Percentiles rank a stretch among this genome's conserved stretches.
Evolutionary conservation across 805 yeast species (phyloP).

Genomic region (Barnettozyma sp.): DNA sequence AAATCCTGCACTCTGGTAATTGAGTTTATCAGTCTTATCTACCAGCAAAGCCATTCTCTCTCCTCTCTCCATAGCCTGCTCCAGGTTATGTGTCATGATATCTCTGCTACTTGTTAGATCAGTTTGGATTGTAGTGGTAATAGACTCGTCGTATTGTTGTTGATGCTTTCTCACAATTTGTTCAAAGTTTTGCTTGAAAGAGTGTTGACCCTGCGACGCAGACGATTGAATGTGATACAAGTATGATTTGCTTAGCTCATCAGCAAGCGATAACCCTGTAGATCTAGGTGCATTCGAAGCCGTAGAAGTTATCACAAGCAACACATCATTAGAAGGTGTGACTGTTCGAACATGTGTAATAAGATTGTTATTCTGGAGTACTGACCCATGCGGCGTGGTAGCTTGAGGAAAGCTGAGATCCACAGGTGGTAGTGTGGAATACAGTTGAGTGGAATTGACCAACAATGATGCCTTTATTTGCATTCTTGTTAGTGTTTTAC

Average conservation of each 20-base stretch:
- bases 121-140: not conserved
- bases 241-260: not conserved
- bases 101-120: conserved; percentile 9
- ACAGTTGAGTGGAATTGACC: not conserved
- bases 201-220: not conserved
- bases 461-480: not conserved
- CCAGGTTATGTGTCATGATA: conserved; percentile 55
- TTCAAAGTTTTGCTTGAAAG: not conserved
- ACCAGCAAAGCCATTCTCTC: conserved; percentile 50
- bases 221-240: not conserved
- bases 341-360: conserved; percentile 1
- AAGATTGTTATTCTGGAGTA: not conserved
- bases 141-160: not conserved
- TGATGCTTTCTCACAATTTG: conserved; percentile 1
- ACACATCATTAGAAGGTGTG: conserved; percentile 2
- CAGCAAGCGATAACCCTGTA: not conserved
- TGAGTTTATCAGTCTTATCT: conserved; percentile 54
- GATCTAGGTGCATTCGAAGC: conserved; percentile 1
- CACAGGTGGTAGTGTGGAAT: conserved; percentile 1
- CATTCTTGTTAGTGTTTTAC: too few relatives aligned
- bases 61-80: conserved; percentile 50
- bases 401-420: too few relatives aligned
- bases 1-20: conserved; percentile 46
- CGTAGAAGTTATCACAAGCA: not conserved
- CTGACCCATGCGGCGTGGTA: not conserved